Percentiles rank a stretch among this genome's conserved stretches.
These are phyloP conservation scores for Ceratobasidium theobromae DNA, from an alignment of 1,284 basidiomycete genomes.

Conservation along the genomic window DNA sequence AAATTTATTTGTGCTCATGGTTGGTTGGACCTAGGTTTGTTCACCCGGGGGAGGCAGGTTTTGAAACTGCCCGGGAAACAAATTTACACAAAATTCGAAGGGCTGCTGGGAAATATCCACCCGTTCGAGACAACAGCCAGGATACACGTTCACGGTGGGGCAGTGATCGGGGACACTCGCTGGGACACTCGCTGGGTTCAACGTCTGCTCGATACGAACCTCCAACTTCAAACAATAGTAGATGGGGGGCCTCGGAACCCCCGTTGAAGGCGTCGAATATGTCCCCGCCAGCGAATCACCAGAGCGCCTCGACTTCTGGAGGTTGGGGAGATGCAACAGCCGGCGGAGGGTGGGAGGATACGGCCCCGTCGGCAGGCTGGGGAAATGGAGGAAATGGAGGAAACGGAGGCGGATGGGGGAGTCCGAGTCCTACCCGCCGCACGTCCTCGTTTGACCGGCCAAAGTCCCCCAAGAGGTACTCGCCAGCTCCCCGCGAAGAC, in stretches of 20 bases:
- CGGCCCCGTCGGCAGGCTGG: not conserved
- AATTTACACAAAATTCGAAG: not conserved
- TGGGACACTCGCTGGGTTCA: too few relatives aligned
- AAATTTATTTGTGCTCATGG: not conserved
- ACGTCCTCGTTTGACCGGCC: not conserved
- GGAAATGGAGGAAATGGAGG: not conserved
- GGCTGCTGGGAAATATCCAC: not conserved
- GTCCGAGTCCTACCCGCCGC: not conserved
- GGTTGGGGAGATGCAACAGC: not conserved
- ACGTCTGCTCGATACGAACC: too few relatives aligned
- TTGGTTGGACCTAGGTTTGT: not conserved
- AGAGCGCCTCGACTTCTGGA: not conserved
- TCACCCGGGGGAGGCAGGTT: slow-evolving; percentile 2
- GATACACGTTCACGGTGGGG: not conserved
- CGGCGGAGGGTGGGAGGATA: slow-evolving; percentile 5
- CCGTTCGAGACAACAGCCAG: not conserved
- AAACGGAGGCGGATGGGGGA: not conserved
- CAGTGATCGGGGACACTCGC: too few relatives aligned
- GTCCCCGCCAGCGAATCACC: not conserved
- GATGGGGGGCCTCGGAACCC: not conserved
- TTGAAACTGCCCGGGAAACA: too few relatives aligned
- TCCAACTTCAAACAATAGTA: too few relatives aligned
- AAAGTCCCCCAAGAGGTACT: not conserved
- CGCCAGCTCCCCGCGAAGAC: not conserved
- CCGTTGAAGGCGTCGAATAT: too few relatives aligned